phyloP scores from a whole-genome alignment of 1,284 basidiomycete species.

The Pseudozyma sp. region DNA sequence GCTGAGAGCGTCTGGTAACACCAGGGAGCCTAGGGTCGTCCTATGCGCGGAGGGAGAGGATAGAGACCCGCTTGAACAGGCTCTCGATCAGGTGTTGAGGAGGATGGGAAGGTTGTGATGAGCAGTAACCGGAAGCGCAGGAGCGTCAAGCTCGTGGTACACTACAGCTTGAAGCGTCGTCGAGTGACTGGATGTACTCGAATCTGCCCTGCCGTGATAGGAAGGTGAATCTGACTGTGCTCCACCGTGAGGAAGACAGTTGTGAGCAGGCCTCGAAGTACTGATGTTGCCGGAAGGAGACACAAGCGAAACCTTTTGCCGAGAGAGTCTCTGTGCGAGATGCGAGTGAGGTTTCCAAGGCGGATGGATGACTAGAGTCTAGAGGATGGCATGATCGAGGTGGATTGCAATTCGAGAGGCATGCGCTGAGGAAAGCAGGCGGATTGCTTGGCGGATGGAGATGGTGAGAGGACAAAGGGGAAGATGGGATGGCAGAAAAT shows the following conservation, averaged over 20 bases:
- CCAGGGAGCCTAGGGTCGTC: background rate
- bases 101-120: background rate
- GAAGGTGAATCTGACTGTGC: too few relatives aligned
- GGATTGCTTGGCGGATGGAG: constrained; percentile 16
- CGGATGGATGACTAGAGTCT: too few relatives aligned
- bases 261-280: too few relatives aligned
- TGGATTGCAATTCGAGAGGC: background rate
- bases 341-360: too few relatives aligned
- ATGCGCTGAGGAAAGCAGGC: constrained; percentile 2
- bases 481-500: background rate
- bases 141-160: too few relatives aligned
- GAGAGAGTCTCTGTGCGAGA: too few relatives aligned
- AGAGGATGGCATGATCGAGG: constrained; percentile 4
- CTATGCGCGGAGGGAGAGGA: background rate
- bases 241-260: too few relatives aligned
- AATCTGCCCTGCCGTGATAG: too few relatives aligned
- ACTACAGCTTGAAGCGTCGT: too few relatives aligned
- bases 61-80: background rate
- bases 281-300: too few relatives aligned
- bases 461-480: background rate
- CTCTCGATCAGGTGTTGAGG: background rate
- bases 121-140: background rate
- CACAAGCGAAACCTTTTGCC: too few relatives aligned
- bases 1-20: background rate
- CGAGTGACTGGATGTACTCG: too few relatives aligned